phyloP scores from a whole-genome alignment of 495 filamentous ascomycete genomes.

The Hapsidospora chrysogenum region DNA sequence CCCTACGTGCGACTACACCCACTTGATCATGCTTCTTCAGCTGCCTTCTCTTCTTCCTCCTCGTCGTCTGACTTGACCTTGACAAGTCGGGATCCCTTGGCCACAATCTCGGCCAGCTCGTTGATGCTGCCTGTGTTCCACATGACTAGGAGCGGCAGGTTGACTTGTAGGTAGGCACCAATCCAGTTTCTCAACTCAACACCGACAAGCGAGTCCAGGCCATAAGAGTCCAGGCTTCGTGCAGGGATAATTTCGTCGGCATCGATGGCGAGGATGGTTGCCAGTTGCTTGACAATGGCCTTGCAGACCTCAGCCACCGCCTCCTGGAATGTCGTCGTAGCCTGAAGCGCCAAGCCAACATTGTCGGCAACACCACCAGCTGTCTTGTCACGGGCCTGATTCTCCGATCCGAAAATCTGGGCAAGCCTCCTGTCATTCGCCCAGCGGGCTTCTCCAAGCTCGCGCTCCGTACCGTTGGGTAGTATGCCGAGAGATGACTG shows the following conservation, averaged over 20 bases:
- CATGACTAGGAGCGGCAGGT: slow-evolving; percentile 31
- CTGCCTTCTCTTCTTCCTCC: too few relatives aligned
- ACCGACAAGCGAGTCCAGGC: slow-evolving; percentile 40
- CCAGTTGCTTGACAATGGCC: slow-evolving; percentile 15
- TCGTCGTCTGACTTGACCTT: too few relatives aligned
- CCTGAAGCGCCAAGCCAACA: slow-evolving; percentile 6
- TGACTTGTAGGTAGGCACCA: slow-evolving; percentile 21
- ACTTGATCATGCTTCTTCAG: too few relatives aligned
- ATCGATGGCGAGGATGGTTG: slow-evolving; percentile 14
- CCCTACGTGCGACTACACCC: too few relatives aligned
- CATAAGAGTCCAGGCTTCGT: slow-evolving; percentile 23
- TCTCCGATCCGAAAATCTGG: too few relatives aligned
- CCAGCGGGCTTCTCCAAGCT: slow-evolving; percentile 4
- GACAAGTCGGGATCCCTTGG: too few relatives aligned
- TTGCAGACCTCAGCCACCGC: slow-evolving; percentile 5
- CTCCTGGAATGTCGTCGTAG: slow-evolving; percentile 1
- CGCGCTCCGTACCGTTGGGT: slow-evolving; percentile 7
- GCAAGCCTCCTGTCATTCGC: slow-evolving; percentile 11
- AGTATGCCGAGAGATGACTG: slow-evolving; percentile 11
- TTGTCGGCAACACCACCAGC: too few relatives aligned
- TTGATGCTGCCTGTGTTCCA: slow-evolving; percentile 15
- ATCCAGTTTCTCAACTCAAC: slow-evolving; percentile 43
- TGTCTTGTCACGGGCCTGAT: too few relatives aligned
- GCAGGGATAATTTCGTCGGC: slow-evolving; percentile 17
- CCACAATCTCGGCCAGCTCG: slow-evolving; percentile 6